Percentiles rank a stretch among this genome's conserved stretches.
phyloP scores from a whole-genome alignment of 2,329 filamentous ascomycete species.

The Raffaelea albimanens region DNA sequence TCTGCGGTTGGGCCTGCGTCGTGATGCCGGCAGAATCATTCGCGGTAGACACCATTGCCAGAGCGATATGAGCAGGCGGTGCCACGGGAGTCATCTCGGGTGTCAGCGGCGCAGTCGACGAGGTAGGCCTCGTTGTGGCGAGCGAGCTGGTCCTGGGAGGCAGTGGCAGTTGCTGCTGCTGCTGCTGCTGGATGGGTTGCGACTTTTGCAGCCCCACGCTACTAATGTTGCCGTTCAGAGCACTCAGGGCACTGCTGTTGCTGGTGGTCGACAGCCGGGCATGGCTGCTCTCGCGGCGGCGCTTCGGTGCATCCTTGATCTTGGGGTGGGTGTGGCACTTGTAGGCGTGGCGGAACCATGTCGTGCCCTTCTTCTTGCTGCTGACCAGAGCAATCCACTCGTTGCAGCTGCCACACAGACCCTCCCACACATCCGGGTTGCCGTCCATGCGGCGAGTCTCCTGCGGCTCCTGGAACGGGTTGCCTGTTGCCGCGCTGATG shows the following conservation, averaged over 20 bases:
- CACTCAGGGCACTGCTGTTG: constrained; percentile 5
- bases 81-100: constrained; percentile 31
- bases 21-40: neutral
- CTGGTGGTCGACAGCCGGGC: constrained; percentile 31
- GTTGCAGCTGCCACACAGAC: constrained; percentile 66
- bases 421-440: constrained; percentile 75
- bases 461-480: constrained; percentile 67
- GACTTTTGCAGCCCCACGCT: neutral
- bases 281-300: constrained; percentile 53
- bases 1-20: neutral
- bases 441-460: constrained; percentile 68
- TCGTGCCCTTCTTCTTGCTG: constrained; percentile 87
- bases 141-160: constrained; percentile 34
- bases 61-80: neutral
- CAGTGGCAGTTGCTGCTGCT: constrained; percentile 16
- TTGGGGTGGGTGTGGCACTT: constrained; percentile 71
- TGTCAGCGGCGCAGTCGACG: constrained; percentile 22
- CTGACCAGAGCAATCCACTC: constrained; percentile 76
- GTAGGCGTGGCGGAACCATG: constrained; percentile 84
- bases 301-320: constrained; percentile 61
- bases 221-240: neutral
- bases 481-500: constrained; percentile 72
- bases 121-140: constrained; percentile 7
- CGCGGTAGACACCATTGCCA: neutral
- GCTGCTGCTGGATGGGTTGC: neutral